A percentile compares a stretch with the other conserved stretches of the same genome.
Evolutionary conservation across 2,329 filamentous ascomycete species (phyloP).

Genomic region (Davidsoniella australis): DNA sequence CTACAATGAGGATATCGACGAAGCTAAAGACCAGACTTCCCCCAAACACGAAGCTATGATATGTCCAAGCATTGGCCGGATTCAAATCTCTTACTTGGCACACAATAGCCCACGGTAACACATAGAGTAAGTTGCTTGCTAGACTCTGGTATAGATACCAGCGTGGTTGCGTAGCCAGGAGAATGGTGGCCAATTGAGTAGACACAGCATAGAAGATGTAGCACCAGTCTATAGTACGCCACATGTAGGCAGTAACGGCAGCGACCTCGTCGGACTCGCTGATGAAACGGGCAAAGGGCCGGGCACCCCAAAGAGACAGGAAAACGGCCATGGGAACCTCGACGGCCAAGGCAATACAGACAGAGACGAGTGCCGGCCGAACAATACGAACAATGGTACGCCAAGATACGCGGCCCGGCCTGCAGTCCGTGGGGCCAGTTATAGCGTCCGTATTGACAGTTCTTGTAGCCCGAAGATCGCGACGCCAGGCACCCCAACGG

Average conservation of each 20-base stretch:
- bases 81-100: constrained; percentile 33
- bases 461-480: constrained; percentile 15
- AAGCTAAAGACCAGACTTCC: constrained; percentile 53
- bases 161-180: constrained; percentile 44
- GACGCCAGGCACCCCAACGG: constrained; percentile 39
- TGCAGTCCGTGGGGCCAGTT: background rate
- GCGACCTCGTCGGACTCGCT: constrained; percentile 40
- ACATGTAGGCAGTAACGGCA: constrained; percentile 47
- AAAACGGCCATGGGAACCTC: constrained; percentile 47
- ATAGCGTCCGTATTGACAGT: constrained; percentile 14
- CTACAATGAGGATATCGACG: constrained; percentile 33
- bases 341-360: constrained; percentile 33
- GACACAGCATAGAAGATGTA: constrained; percentile 53
- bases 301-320: constrained; percentile 40
- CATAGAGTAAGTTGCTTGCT: constrained; percentile 48
- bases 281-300: constrained; percentile 45
- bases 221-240: constrained; percentile 44
- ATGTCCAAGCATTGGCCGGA: constrained; percentile 44
- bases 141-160: constrained; percentile 56
- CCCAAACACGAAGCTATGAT: constrained; percentile 49
- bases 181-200: constrained; percentile 45
- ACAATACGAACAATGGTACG: constrained; percentile 22
- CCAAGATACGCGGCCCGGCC: no score
- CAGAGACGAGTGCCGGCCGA: constrained; percentile 35
- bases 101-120: constrained; percentile 54